These are phyloP conservation scores for Colletotrichum australisinense DNA, from an alignment of 2,329 filamentous ascomycete genomes.

Conservation along the genomic window DNA sequence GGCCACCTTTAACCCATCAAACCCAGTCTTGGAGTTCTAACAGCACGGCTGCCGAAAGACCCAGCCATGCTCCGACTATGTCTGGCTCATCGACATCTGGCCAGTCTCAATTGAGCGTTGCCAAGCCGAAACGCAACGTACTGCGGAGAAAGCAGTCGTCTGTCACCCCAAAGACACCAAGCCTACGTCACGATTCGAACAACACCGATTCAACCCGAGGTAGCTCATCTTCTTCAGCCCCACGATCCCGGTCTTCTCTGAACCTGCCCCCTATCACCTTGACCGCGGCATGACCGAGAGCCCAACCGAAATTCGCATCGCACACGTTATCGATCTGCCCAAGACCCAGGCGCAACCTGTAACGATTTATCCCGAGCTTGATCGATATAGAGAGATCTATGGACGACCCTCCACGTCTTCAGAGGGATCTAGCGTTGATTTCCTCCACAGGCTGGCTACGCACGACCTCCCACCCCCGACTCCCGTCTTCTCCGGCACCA, in stretches of 20 bases:
- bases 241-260: conserved; percentile 49
- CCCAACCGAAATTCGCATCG: conserved; percentile 55
- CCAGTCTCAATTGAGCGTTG: conserved; percentile 46
- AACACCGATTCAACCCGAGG: conserved; percentile 50
- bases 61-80: conserved; percentile 45
- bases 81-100: conserved; percentile 49
- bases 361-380: conserved; percentile 69
- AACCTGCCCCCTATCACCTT: conserved; percentile 48
- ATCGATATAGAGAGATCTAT: conserved; percentile 65
- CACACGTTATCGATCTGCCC: conserved; percentile 55
- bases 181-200: conserved; percentile 47
- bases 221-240: conserved; percentile 55
- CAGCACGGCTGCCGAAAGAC: conserved; percentile 46
- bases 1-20: conserved; percentile 54
- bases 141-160: conserved; percentile 63
- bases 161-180: conserved; percentile 51
- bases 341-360: conserved; percentile 53
- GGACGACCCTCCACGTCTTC: conserved; percentile 50
- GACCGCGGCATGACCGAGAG: conserved; percentile 57
- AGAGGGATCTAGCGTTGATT: conserved; percentile 52
- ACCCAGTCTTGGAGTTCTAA: conserved; percentile 55
- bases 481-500: conserved; percentile 69
- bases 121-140: conserved; percentile 53
- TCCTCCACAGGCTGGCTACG: conserved; percentile 69
- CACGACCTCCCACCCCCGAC: conserved; percentile 76